Percentiles rank a stretch among this genome's conserved stretches.
These are phyloP conservation scores for Candida wancherniae DNA, from an alignment of 805 yeast species.

Conservation along the genomic window DNA sequence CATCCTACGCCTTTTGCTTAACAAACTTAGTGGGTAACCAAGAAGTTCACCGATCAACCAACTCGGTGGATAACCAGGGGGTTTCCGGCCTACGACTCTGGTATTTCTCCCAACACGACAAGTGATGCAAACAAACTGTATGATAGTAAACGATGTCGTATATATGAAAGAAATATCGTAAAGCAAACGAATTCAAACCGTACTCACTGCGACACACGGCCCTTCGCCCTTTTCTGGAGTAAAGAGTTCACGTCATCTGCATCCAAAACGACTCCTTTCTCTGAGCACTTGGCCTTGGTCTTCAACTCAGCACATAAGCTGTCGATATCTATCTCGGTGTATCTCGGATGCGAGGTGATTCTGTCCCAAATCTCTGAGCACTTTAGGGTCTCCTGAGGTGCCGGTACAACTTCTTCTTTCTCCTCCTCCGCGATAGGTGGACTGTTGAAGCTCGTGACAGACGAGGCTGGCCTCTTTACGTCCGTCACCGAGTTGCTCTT, in stretches of 20 bases:
- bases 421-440: slow-evolving; percentile 16
- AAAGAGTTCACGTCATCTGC: slow-evolving; percentile 69
- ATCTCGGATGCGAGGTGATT: slow-evolving; percentile 88
- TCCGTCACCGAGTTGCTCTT: slow-evolving; percentile 12
- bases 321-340: slow-evolving; percentile 89
- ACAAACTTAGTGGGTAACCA: too few species aligned
- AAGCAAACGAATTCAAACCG: too few species aligned
- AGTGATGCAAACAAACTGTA: too few species aligned
- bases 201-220: too few species aligned
- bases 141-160: too few species aligned
- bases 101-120: too few species aligned
- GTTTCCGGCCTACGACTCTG: too few species aligned
- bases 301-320: slow-evolving; percentile 88
- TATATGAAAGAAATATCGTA: too few species aligned
- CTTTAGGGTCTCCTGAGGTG: slow-evolving; percentile 54
- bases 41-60: too few species aligned
- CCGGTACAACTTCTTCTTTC: slow-evolving; percentile 52
- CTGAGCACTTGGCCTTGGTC: slow-evolving; percentile 91
- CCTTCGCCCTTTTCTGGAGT: slow-evolving; percentile 26
- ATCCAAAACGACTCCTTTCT: slow-evolving; percentile 83
- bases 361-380: slow-evolving; percentile 97
- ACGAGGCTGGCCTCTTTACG: slow-evolving; percentile 11
- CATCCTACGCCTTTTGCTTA: too few species aligned
- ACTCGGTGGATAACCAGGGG: too few species aligned
- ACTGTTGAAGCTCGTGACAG: slow-evolving; percentile 17